Evolutionary conservation across 139 green algal species (phyloP).

Genomic region (Trebouxia sp.): DNA sequence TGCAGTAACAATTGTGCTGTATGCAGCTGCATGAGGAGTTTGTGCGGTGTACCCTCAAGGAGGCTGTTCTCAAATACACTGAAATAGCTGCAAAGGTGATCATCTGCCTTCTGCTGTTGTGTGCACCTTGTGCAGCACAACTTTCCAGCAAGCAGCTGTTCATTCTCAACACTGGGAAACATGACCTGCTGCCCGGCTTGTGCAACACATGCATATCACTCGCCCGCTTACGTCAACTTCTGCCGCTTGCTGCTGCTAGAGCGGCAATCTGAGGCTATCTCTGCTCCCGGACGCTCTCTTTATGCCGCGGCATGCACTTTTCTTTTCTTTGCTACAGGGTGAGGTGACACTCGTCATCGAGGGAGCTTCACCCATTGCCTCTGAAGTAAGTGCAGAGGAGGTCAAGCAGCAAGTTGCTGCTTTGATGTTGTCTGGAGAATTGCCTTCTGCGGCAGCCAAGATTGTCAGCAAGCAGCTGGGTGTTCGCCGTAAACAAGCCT

Average conservation of each 20-base stretch:
- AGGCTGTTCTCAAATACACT: constrained; percentile 30
- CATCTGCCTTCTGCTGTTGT: too few species aligned
- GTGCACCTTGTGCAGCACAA: too few species aligned
- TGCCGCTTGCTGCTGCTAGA: too few species aligned
- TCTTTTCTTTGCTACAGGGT: neutral
- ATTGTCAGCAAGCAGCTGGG: constrained; percentile 43
- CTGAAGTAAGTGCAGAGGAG: neutral
- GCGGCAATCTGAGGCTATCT: too few species aligned
- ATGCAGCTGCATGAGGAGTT: constrained; percentile 78
- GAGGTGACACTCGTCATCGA: constrained; percentile 69
- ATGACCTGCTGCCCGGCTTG: too few species aligned
- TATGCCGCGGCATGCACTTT: neutral
- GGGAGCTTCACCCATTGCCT: constrained; percentile 18
- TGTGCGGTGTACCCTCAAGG: constrained; percentile 55
- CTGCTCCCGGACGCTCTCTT: too few species aligned
- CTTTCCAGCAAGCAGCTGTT: too few species aligned
- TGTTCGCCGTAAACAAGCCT: constrained; percentile 37
- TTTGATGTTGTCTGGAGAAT: constrained; percentile 39
- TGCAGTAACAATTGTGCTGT: neutral
- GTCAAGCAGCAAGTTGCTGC: constrained; percentile 30
- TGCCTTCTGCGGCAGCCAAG: constrained; percentile 38
- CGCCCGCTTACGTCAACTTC: too few species aligned
- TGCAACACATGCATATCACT: too few species aligned
- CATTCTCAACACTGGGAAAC: too few species aligned
- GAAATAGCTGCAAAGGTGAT: constrained; percentile 10